Base-by-base conservation (phyloP, 108 stramenopile species). In the Schizochytrium sp. region DNA sequence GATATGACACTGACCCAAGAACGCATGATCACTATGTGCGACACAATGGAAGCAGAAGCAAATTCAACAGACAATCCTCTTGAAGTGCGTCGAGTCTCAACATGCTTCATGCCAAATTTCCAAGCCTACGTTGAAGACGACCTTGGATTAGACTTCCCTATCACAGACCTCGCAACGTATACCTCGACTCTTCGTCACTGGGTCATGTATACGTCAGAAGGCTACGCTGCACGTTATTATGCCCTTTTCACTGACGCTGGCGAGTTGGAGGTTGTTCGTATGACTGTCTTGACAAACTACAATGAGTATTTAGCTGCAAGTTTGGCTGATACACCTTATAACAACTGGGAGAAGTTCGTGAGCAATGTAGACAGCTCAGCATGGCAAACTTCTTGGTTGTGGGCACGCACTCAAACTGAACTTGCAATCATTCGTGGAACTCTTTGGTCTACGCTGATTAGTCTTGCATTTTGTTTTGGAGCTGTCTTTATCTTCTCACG, bases 401-500 rank as follows among this genome's bases (percentile, higher is more conserved):
- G 76, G 76, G 76, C 76, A n/a, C 76, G 76, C 12, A 83, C 76
- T 17, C 76, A 83, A 53, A 83, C 76, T 8, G 76, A 83, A 53
- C 47, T 83, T 1, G 76, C 76, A 42, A 53, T 83, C 28, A 55
- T 83, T 40, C 47, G 53, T 38, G 76, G 76, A n/a, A 83, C 76
- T n/a, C 50, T 55, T 10, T 10, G 38, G 28, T n/a, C 50, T 5
- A 53, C 76, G 76, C 50, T 55, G n/a, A 55, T 83, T 53, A 55
- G 50, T 38, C 12, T 83, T n/a, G 76, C 76, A 10, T 55, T 49
- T 55, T 47, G 50, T 53, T 83, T 83, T 55, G 50, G 38, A 10
- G 76, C 53, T 12, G 55, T 83, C 47, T 83, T 83, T 2, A 50
- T 83, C 28, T 83, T 83, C 55, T 38, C 76, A 10, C 47, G 76